phyloP scores from a whole-genome alignment of 495 filamentous ascomycete species.

The Penicillium waksmanii region DNA sequence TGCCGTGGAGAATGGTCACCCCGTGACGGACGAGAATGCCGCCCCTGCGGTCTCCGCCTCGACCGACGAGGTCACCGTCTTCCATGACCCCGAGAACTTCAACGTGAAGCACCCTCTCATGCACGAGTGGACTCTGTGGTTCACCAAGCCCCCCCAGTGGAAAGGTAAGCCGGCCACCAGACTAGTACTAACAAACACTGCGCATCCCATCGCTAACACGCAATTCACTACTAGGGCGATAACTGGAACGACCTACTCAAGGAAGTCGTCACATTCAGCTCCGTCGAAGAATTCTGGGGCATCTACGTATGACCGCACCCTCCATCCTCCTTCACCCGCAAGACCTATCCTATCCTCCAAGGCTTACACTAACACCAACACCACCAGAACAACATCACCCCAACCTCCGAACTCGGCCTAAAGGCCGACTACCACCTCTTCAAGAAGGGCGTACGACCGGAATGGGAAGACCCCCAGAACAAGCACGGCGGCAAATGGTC shows the following conservation, averaged over 20 bases:
- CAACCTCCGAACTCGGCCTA: conserved; percentile 89
- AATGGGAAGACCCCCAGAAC: conserved; percentile 98
- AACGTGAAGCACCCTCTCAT: conserved; percentile 97
- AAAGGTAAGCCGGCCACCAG: conserved; percentile 62
- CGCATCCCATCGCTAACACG: conserved; percentile 23
- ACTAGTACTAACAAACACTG: neutral
- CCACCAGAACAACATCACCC: conserved; percentile 92
- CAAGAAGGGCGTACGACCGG: conserved; percentile 93
- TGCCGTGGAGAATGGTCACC: conserved; percentile 46
- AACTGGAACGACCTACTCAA: conserved; percentile 99
- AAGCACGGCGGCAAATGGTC: conserved; percentile 99
- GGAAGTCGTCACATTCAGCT: conserved; percentile 97
- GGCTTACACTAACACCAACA: neutral
- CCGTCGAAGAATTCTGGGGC: conserved; percentile 99
- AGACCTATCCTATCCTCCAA: neutral
- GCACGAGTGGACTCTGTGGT: conserved; percentile 98
- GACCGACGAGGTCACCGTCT: conserved; percentile 72
- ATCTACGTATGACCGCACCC: conserved; percentile 76
- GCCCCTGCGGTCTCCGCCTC: conserved; percentile 36
- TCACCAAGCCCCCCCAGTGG: conserved; percentile 95
- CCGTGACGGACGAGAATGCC: conserved; percentile 48
- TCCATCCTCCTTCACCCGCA: neutral
- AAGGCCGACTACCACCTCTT: conserved; percentile 99
- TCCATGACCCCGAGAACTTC: conserved; percentile 97
- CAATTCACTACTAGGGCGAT: conserved; percentile 64